phyloP scores from a whole-genome alignment of 257 asterid genomes.

The Ophiorrhiza pumila region DNA sequence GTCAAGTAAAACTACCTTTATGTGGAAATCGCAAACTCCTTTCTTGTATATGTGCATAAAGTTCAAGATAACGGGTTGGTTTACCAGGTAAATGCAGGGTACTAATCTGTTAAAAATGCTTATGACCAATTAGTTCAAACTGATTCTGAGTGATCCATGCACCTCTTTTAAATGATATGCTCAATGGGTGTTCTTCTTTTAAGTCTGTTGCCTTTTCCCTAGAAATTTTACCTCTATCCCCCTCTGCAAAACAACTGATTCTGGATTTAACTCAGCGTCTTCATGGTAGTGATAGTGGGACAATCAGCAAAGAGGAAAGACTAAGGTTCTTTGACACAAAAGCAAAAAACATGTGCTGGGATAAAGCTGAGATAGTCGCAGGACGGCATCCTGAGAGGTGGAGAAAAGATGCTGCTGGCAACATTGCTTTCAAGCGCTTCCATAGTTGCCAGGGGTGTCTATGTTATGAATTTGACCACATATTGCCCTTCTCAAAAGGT shows the following conservation, averaged over 20 bases:
- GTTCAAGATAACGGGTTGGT: background rate
- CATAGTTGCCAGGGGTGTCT: conserved; percentile 73
- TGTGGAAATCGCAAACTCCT: background rate
- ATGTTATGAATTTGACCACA: conserved; percentile 74
- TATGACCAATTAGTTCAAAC: background rate
- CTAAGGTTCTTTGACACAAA: conserved; percentile 53
- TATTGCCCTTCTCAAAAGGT: conserved; percentile 69
- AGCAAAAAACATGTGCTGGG: conserved; percentile 67
- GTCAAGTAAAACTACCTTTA: background rate
- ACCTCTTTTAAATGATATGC: background rate
- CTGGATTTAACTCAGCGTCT: conserved; percentile 30
- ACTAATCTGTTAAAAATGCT: conserved; percentile 2
- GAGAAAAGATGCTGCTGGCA: conserved; percentile 80
- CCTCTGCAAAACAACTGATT: conserved; percentile 12
- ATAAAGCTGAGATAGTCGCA: conserved; percentile 52
- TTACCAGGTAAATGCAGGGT: background rate
- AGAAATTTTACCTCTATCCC: background rate
- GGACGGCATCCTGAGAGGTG: conserved; percentile 85
- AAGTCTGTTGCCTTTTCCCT: background rate
- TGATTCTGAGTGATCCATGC: background rate
- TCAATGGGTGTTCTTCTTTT: background rate
- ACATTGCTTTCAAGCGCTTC: conserved; percentile 64
- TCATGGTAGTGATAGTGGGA: conserved; percentile 23
- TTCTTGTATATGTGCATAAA: background rate
- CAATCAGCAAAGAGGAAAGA: conserved; percentile 40